phyloP scores from a whole-genome alignment of 805 yeast species.

The Blastobotrys parvus region DNA sequence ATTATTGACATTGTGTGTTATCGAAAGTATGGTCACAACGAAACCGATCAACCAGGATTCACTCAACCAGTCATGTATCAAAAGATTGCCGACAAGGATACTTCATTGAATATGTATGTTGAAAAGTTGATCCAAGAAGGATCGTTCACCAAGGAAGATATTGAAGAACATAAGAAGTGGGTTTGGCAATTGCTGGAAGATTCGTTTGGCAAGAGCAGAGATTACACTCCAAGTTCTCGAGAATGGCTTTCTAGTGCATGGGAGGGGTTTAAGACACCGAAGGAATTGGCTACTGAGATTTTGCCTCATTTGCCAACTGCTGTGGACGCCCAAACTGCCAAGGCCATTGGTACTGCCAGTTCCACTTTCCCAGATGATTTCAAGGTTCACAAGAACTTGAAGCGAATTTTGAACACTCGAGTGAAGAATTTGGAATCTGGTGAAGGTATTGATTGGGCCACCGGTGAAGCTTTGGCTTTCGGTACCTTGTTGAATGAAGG shows the following conservation, averaged over 20 bases:
- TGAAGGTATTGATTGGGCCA: conserved; percentile 96
- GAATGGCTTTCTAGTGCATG: conserved; percentile 99
- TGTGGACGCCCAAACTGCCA: conserved; percentile 60
- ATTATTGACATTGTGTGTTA: conserved; percentile 96
- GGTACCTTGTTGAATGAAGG: conserved; percentile 92
- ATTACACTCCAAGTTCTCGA: conserved; percentile 81
- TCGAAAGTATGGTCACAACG: conserved; percentile 98
- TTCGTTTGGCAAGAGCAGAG: conserved; percentile 80
- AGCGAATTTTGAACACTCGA: conserved; percentile 86
- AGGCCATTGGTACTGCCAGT: conserved; percentile 68
- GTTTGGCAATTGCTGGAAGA: conserved; percentile 93
- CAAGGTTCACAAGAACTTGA: conserved; percentile 88
- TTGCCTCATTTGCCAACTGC: conserved; percentile 96
- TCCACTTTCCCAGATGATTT: conserved; percentile 82
- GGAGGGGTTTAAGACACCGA: conserved; percentile 98
- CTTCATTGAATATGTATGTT: conserved; percentile 80
- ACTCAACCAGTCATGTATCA: conserved; percentile 98
- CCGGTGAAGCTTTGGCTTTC: conserved; percentile 98
- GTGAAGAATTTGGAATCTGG: conserved; percentile 81
- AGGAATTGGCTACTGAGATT: conserved; percentile 89
- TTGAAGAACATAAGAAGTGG: conserved; percentile 95
- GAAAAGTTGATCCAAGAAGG: conserved; percentile 76
- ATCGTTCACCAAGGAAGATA: conserved; percentile 80
- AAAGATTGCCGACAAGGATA: conserved; percentile 79
- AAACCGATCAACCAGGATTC: conserved; percentile 98